phyloP scores from a whole-genome alignment of 2,329 filamentous ascomycete genomes.

The Fusarium domesticum region DNA sequence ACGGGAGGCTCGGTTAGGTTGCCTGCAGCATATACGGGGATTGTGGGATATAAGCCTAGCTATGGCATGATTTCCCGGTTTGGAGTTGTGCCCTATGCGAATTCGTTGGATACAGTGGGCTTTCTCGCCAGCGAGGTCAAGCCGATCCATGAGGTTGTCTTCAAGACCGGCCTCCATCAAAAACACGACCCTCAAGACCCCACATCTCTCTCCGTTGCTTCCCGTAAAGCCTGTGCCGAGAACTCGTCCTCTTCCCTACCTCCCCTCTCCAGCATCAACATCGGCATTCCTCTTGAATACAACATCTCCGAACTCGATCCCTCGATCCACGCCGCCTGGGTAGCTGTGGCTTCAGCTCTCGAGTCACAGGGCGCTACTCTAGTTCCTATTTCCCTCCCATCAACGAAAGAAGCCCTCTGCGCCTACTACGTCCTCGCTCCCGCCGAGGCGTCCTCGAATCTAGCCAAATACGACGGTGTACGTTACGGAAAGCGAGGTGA shows the following conservation, averaged over 20 bases:
- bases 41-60: constrained; percentile 85
- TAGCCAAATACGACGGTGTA: constrained; percentile 96
- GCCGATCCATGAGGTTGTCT: constrained; percentile 50
- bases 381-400: constrained; percentile 74
- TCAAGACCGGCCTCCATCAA: constrained; percentile 47
- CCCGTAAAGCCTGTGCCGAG: constrained; percentile 50
- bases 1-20: constrained; percentile 87
- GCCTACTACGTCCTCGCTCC: constrained; percentile 96
- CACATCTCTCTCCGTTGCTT: constrained; percentile 60
- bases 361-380: constrained; percentile 65
- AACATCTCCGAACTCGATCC: constrained; percentile 79
- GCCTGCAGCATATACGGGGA: constrained; percentile 81
- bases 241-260: constrained; percentile 25
- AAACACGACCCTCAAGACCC: constrained; percentile 69
- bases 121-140: constrained; percentile 59
- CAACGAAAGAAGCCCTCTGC: constrained; percentile 79
- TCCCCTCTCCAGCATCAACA: constrained; percentile 38
- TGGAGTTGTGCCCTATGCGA: constrained; percentile 88
- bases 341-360: constrained; percentile 56
- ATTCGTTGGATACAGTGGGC: constrained; percentile 88
- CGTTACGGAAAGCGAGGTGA: constrained; percentile 69
- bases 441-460: constrained; percentile 91
- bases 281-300: constrained; percentile 71
- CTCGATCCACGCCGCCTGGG: constrained; percentile 68
- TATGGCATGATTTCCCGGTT: constrained; percentile 84